Percentiles rank a stretch among this genome's conserved stretches.
These are phyloP conservation scores for Adansonia madagascariensis DNA, from an alignment of 441 rosid genomes.

Conservation along the genomic window DNA sequence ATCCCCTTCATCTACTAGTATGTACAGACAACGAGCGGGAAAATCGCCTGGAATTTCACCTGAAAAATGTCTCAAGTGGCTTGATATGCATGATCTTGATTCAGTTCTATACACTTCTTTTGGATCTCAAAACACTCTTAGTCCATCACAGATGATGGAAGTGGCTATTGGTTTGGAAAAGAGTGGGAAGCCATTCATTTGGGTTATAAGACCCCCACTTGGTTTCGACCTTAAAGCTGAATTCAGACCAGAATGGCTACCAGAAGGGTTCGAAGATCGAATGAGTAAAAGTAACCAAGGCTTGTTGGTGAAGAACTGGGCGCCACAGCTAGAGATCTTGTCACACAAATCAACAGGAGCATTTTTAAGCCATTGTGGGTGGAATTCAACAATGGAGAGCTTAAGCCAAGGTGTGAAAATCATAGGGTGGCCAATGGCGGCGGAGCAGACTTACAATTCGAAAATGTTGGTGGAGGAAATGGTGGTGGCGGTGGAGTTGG, in stretches of 20 bases:
- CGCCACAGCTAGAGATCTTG: constrained; percentile 54
- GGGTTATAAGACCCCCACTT: constrained; percentile 50
- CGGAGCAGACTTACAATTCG: constrained; percentile 46
- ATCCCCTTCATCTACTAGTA: background rate
- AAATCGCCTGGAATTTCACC: constrained; percentile 39
- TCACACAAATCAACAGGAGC: constrained; percentile 44
- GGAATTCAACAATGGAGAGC: constrained; percentile 57
- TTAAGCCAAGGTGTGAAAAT: constrained; percentile 52
- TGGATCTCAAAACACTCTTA: constrained; percentile 53
- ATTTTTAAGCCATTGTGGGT: constrained; percentile 54
- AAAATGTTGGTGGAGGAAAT: constrained; percentile 58
- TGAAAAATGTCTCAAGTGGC: constrained; percentile 48
- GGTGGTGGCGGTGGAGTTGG: constrained; percentile 45
- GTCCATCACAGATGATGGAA: constrained; percentile 44
- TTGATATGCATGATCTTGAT: constrained; percentile 28
- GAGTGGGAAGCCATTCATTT: constrained; percentile 42
- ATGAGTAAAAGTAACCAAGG: constrained; percentile 30
- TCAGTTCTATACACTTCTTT: constrained; percentile 52
- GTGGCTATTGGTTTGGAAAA: constrained; percentile 48
- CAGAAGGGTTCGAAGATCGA: constrained; percentile 44
- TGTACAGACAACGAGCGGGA: constrained; percentile 25
- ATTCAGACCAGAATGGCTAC: constrained; percentile 45
- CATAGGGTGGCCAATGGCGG: constrained; percentile 60
- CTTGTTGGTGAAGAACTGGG: constrained; percentile 47
- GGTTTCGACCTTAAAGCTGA: constrained; percentile 43